Base-by-base conservation (phyloP, 306 rosid genomes). In the Macrotyloma uniflorum region DNA sequence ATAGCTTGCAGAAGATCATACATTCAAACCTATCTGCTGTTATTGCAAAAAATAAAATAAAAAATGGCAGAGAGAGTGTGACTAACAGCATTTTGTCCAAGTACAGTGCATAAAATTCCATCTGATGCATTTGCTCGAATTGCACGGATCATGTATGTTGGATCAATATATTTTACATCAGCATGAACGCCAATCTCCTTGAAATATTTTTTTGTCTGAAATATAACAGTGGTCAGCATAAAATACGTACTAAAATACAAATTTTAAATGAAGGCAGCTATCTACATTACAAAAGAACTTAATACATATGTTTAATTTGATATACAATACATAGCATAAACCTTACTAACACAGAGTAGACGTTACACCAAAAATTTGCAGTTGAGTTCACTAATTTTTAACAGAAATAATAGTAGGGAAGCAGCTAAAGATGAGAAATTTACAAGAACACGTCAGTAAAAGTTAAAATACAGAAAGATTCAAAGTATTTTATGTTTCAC, bases 1-100 rank as follows among this genome's bases (percentile, higher is more conserved):
- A 70, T 50, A 68, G 50, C 16, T 58, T 54, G 63, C 62, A 14
- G 10, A 24, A 24, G 18, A 19, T 59, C 35, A 80, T 63, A 35
- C 8, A 13, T 28, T 42, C 26, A 53, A 63, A 66, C 26, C 33
- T 28, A 16, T 80, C 3, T 14, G 5, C 16, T 33, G 36, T 46
- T 30, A 22, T 45, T 57, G 36, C 43, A 36, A 49, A 54, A 22
- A 54, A 20, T 2, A 30, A 59, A 11, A 30, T 0, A 47, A 20
- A 55, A 33, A 75, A 2, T 42, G 42, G 16, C 69, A 72, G 69
- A 66, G 74, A 11, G 49, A 47, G 74, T 81, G 55, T 53, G 74
- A 91, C 96, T 87, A 70, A 96, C 99, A 16, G 99, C 98, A 83
- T 96, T 96, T 86, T 96, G 99, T 70, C 99, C 98, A 42, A 96